Conservation (phyloP, 1,284 basidiomycete species). For the Trichosporon ovoides region DNA sequence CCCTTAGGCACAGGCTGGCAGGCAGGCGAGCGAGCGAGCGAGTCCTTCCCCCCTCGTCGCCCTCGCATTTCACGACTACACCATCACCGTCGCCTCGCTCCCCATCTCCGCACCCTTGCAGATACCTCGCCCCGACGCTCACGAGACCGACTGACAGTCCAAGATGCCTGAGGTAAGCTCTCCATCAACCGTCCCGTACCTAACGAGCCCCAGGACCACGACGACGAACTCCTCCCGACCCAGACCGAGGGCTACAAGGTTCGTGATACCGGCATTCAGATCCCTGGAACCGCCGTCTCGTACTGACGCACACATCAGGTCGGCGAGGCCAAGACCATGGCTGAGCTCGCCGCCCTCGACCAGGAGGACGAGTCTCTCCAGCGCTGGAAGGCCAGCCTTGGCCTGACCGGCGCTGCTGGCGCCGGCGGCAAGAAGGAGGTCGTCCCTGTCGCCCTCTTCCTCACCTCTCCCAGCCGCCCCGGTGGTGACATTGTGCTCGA, state of each 20-base stretch:
- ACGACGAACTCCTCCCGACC: conserved; percentile 43
- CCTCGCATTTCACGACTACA: background rate
- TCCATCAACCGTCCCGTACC: background rate
- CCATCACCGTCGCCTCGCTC: background rate
- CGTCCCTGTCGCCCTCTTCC: conserved; percentile 49
- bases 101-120: background rate
- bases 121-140: background rate
- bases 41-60: background rate
- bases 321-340: conserved; percentile 51
- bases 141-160: background rate
- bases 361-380: conserved; percentile 55
- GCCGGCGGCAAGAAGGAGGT: conserved; percentile 45
- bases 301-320: conserved; percentile 25
- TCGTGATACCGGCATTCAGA: background rate
- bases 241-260: conserved; percentile 49
- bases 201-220: conserved; percentile 12
- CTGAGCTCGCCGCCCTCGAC: conserved; percentile 52
- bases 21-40: too few species aligned
- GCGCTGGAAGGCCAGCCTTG: conserved; percentile 56
- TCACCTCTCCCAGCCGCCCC: conserved; percentile 49
- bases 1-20: background rate
- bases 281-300: background rate
- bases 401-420: conserved; percentile 44
- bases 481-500: conserved; percentile 51
- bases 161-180: conserved; percentile 2